Evolutionary conservation across 1,284 basidiomycete genomes (phyloP), one percentile per base, ranked within the genome.

Genomic region (Malassezia yamatoensis): DNA sequence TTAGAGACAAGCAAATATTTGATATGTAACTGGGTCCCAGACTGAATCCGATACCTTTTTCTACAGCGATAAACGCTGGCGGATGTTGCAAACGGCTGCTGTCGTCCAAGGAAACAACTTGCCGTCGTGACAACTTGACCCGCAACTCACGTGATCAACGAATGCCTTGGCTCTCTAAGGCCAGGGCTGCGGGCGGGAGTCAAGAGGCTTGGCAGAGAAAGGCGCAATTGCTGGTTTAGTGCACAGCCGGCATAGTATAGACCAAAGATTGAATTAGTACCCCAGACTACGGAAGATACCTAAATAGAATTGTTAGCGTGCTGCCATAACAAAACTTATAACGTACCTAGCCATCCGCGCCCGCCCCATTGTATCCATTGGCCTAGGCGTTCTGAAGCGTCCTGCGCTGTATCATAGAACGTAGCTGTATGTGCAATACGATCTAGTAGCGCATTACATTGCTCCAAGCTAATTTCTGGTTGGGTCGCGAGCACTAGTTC

Each of bases 341-440:
- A 51, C 49, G 39, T 49, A 58, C 55, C 55, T 13, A 58, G 41
- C 55, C 55, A 58, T 34, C 55, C 55, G 8, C 51, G 50, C 5
- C 55, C 55, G 12, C 55, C 55, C 55, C 55, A 58, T 48, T 42
- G 40, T 1, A 38, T 29, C 55, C 55, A 58, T 33, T 44, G 44
- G 10, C 40, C 21, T 7, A 52, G 15, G 32, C 45, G 37, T 2
- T 16, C 8, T 5, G 41, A 6, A 3, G 34, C 35, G 5, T 40
- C 35, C 10, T 6, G 33, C 2, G 40, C 21, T 7, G 36, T 20
- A 5, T 45, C 42, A 34, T 51, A 45, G 3, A 40, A 20, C 9
- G 43, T 41, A 9, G 54, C 49, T 8, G 48, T 56, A 2, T 46
- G 16, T 3, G 49, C 43, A 15, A 57, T 46, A 13, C 49, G 43